Conservation (phyloP, 176 grass and related monocot species). For the sorghum (Sorghum bicolor) region Sorghum_bicolor_NCBIv3 NC_012878.2:43754001-43754500, state of each 20-base stretch:
- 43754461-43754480: constrained; percentile 66
- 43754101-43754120: constrained; percentile 15
- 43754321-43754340: constrained; percentile 63
- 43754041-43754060: constrained; percentile 45
- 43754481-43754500: constrained; percentile 85
- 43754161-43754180: constrained; percentile 95
- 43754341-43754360: constrained; percentile 66
- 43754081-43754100: constrained; percentile 43
- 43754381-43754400: background rate
- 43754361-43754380: constrained; percentile 29
- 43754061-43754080: constrained; percentile 52
- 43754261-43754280: constrained; percentile 55
- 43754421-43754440: constrained; percentile 93
- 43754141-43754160: constrained; percentile 56
- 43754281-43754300: background rate
- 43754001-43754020: background rate
- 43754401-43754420: constrained; percentile 79
- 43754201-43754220: constrained; percentile 51
- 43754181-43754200: constrained; percentile 85
- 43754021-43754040: constrained; percentile 25
- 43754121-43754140: constrained; percentile 49
- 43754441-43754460: constrained; percentile 85
- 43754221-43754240: background rate
- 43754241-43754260: constrained; percentile 49
- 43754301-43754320: constrained; percentile 51